Evolutionary conservation across 2,329 filamentous ascomycete species (phyloP).

Genomic region (Leptographium flavum): DNA sequence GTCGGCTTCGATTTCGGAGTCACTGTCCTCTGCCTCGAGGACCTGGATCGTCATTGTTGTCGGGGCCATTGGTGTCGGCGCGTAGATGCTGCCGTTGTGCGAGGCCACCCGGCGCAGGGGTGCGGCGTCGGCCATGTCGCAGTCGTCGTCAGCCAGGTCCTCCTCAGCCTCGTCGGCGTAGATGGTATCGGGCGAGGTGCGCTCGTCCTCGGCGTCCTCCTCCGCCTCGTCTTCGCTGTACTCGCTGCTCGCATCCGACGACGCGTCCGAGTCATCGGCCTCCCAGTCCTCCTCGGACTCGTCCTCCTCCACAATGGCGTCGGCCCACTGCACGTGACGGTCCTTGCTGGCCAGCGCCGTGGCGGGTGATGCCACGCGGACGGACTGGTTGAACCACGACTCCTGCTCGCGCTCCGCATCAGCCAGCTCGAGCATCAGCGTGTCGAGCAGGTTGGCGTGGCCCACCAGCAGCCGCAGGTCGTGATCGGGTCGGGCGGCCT

Average conservation of each 20-base stretch:
- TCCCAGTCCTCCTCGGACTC: slow-evolving; percentile 52
- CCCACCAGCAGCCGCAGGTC: slow-evolving; percentile 90
- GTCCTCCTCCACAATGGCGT: slow-evolving; percentile 55
- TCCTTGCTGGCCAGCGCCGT: slow-evolving; percentile 22
- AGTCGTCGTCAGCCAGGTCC: slow-evolving; percentile 36
- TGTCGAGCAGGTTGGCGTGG: slow-evolving; percentile 95
- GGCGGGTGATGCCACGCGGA: slow-evolving; percentile 45
- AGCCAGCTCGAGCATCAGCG: slow-evolving; percentile 77
- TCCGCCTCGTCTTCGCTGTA: slow-evolving; percentile 37
- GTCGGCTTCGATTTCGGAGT: slow-evolving; percentile 39
- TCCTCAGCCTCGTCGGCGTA: slow-evolving; percentile 28
- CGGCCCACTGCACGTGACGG: slow-evolving; percentile 77
- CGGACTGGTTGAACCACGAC: slow-evolving; percentile 93
- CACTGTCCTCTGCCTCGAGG: slow-evolving; percentile 9
- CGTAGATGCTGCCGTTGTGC: slow-evolving; percentile 18
- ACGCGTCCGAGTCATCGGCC: slow-evolving; percentile 44
- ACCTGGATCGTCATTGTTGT: slow-evolving; percentile 18
- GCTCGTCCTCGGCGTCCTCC: slow-evolving; percentile 20
- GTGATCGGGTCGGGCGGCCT: slow-evolving; percentile 84
- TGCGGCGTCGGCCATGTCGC: slow-evolving; percentile 37
- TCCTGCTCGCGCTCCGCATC: slow-evolving; percentile 94
- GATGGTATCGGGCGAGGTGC: too few species aligned
- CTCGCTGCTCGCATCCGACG: slow-evolving; percentile 31
- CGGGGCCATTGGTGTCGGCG: slow-evolving; percentile 18
- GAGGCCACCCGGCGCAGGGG: slow-evolving; percentile 32